Conservation (phyloP, 2,329 filamentous ascomycete species). For the Aspergillus sp. region DNA sequence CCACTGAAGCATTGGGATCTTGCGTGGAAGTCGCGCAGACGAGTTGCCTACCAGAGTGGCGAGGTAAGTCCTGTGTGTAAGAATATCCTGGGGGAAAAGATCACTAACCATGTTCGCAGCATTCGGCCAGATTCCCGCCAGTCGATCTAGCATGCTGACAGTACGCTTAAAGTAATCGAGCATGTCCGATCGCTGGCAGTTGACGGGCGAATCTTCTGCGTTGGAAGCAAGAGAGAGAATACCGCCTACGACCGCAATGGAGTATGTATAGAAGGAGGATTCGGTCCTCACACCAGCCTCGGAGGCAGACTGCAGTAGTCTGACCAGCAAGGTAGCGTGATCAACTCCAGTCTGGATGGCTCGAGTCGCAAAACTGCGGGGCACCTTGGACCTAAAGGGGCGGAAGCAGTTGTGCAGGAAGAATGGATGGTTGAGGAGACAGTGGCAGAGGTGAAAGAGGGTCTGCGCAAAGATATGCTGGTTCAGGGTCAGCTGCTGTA, state of each 20-base stretch:
- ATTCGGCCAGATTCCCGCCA: no score
- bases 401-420: constrained; percentile 34
- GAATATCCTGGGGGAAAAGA: no score
- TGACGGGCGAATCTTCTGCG: no score
- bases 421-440: constrained; percentile 44
- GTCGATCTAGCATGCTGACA: no score
- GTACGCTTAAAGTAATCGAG: no score
- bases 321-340: constrained; percentile 35
- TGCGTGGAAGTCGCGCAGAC: no score
- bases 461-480: constrained; percentile 26
- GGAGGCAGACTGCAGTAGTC: constrained; percentile 30
- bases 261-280: constrained; percentile 41
- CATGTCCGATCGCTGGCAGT: no score
- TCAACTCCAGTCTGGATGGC: constrained; percentile 32
- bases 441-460: constrained; percentile 42
- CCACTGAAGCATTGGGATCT: no score
- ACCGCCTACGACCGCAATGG: constrained; percentile 34
- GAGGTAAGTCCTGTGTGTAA: no score
- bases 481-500: no score
- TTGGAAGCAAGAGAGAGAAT: not conserved
- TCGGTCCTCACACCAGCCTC: constrained; percentile 26
- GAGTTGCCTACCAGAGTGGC: no score
- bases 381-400: constrained; percentile 30
- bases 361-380: constrained; percentile 35
- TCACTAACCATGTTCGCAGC: no score